Conservation (phyloP, 2,329 filamentous ascomycete species). For the Colletotrichum phormii region DNA sequence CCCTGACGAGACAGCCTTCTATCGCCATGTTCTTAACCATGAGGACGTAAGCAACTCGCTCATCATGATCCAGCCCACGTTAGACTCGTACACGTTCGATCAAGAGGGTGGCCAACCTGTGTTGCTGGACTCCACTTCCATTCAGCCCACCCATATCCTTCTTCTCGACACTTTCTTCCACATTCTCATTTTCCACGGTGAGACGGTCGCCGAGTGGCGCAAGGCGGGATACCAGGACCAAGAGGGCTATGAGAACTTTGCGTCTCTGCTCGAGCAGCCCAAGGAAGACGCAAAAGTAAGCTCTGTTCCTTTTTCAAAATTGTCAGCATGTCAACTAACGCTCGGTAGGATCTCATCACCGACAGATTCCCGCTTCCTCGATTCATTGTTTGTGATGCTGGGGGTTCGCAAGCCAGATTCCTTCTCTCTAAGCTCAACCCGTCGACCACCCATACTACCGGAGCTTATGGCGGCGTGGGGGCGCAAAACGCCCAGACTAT, state of each 20-base stretch:
- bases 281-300: slow-evolving; percentile 95
- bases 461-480: slow-evolving; percentile 88
- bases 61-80: slow-evolving; percentile 98
- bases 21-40: slow-evolving; percentile 95
- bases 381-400: slow-evolving; percentile 99
- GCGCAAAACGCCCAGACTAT: slow-evolving; percentile 94
- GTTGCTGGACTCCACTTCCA: slow-evolving; percentile 95
- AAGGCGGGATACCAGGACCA: slow-evolving; percentile 98
- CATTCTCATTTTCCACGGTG: slow-evolving; percentile 98
- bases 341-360: slow-evolving; percentile 85
- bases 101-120: slow-evolving; percentile 93
- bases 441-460: slow-evolving; percentile 94
- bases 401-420: slow-evolving; percentile 85
- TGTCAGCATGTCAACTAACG: slow-evolving; percentile 34
- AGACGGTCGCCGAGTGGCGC: slow-evolving; percentile 97
- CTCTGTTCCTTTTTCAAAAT: slow-evolving; percentile 34
- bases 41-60: slow-evolving; percentile 97
- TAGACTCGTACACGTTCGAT: slow-evolving; percentile 97
- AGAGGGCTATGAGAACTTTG: slow-evolving; percentile 98
- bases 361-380: slow-evolving; percentile 98
- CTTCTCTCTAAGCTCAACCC: slow-evolving; percentile 96
- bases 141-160: slow-evolving; percentile 92
- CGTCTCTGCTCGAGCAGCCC: slow-evolving; percentile 85
- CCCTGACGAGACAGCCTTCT: slow-evolving; percentile 98
- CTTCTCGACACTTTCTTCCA: slow-evolving; percentile 99